Evolutionary conservation across 2,329 filamentous ascomycete genomes (phyloP).

Genomic region (Aspergillus quadrilineatus): DNA sequence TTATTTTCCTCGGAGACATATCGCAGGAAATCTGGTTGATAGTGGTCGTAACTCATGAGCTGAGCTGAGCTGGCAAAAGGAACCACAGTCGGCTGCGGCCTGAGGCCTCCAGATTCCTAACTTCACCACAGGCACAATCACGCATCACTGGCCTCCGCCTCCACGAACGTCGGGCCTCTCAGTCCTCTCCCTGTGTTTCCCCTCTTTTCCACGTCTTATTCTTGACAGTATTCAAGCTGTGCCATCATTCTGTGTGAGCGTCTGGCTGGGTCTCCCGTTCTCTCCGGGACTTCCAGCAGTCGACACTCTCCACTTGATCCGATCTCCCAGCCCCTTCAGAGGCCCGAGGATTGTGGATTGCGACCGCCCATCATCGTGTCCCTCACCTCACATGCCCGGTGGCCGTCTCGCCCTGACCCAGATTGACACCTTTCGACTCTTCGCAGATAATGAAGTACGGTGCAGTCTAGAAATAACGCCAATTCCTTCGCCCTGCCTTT

Average conservation of each 20-base stretch:
- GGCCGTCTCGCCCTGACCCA: slow-evolving; percentile 12
- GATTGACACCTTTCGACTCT: slow-evolving; percentile 10
- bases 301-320: slow-evolving; percentile 1
- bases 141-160: slow-evolving; percentile 15
- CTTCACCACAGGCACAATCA: neutral
- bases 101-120: slow-evolving; percentile 16
- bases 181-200: slow-evolving; percentile 11
- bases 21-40: slow-evolving; percentile 3
- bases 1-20: slow-evolving; percentile 1
- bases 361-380: slow-evolving; percentile 20
- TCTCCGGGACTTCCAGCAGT: slow-evolving; percentile 21
- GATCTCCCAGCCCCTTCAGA: slow-evolving; percentile 12
- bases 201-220: slow-evolving; percentile 12
- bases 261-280: slow-evolving; percentile 20
- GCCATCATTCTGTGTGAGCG: slow-evolving; percentile 12
- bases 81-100: slow-evolving; percentile 13
- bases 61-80: slow-evolving; percentile 6
- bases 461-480: slow-evolving; percentile 21
- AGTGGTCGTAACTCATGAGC: too few species aligned
- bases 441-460: slow-evolving; percentile 27
- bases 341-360: slow-evolving; percentile 20
- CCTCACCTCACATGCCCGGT: slow-evolving; percentile 16
- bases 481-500: slow-evolving; percentile 20
- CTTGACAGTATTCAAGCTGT: slow-evolving; percentile 7
- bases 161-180: slow-evolving; percentile 11